Evolutionary conservation across 306 rosid species (phyloP), one percentile per base, ranked within the genome.

Genomic region (Vachellia collinsii): DNA sequence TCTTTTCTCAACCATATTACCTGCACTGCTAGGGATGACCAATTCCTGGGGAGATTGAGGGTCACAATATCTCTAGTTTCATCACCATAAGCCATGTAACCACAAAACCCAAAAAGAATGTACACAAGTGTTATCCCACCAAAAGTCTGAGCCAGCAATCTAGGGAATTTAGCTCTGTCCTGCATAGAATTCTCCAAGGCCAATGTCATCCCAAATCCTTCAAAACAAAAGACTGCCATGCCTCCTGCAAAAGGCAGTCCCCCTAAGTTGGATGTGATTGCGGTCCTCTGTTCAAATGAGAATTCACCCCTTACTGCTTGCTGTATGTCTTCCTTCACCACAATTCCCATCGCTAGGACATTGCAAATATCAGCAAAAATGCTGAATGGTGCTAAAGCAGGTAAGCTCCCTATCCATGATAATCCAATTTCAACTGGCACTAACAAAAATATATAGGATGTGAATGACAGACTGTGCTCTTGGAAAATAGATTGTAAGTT

Each of bases 181-280:
- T 80, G 73, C 89, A 83, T 86, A 61, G 89, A 86, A 80, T 86
- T 86, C 85, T 94, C 92, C 80, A 94, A 79, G n/a, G 98, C 92
- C 78, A 92, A 84, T 7, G 98, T 94, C 97, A 94, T 91, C 61
- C 94, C 94, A 74, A 92, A 91, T 41, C 98, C 98, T 86, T 92
- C 97, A 72, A 94, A 94, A 84, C 97, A 90, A 67, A 91, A 94
- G 47, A 94, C 85, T 0, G 97, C 97, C 93, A 92, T 83, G 23
- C 98, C 97, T 64, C 89, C 97, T 14, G 98, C 97, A 69, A 91
- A 92, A 2, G 98, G 94, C 83, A 92, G 80, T n/a, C 97, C 99
- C 41, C 94, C 91, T 72, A 93, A 64, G 72, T 88, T 86, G 17
- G 95, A 91, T 34, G 97, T 90, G 80, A 94, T 75, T 0, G 89